Conservation (phyloP, 805 yeast genomes). For the Saccharomycopsis javanensis region DNA sequence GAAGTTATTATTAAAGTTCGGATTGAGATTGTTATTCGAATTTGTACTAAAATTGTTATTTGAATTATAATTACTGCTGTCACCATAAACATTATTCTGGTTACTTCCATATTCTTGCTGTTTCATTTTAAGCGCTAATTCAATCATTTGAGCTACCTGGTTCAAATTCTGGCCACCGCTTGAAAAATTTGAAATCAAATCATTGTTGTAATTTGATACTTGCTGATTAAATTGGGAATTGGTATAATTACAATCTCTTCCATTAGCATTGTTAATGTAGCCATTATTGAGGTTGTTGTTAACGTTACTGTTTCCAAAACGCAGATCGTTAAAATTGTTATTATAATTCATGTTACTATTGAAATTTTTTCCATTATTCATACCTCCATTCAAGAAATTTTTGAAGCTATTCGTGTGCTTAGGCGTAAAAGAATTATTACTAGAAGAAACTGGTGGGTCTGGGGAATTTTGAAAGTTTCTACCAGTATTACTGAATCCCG, state of each 20-base stretch:
- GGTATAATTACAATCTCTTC: background rate
- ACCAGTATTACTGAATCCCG: background rate
- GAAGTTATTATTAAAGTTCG: background rate
- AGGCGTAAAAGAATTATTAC: background rate
- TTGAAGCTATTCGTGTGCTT: background rate
- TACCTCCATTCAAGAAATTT: background rate
- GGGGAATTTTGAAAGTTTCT: background rate
- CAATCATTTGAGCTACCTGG: conserved; percentile 16
- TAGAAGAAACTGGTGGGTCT: background rate
- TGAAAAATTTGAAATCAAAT: conserved; percentile 2
- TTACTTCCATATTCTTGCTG: background rate
- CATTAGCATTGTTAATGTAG: background rate
- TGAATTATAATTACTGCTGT: background rate
- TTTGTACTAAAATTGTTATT: background rate
- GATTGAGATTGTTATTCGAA: background rate
- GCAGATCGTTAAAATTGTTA: background rate
- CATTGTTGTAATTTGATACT: background rate
- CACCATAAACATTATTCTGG: background rate
- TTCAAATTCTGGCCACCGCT: conserved; percentile 9
- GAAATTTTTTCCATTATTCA: background rate
- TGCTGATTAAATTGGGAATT: background rate
- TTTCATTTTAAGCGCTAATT: conserved; percentile 8
- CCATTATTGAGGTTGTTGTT: background rate
- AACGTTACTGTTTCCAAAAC: background rate
- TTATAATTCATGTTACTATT: background rate